Evolutionary conservation across 352 stramenopile genomes (phyloP).

Genomic region (Nothophytophthora sp.): DNA sequence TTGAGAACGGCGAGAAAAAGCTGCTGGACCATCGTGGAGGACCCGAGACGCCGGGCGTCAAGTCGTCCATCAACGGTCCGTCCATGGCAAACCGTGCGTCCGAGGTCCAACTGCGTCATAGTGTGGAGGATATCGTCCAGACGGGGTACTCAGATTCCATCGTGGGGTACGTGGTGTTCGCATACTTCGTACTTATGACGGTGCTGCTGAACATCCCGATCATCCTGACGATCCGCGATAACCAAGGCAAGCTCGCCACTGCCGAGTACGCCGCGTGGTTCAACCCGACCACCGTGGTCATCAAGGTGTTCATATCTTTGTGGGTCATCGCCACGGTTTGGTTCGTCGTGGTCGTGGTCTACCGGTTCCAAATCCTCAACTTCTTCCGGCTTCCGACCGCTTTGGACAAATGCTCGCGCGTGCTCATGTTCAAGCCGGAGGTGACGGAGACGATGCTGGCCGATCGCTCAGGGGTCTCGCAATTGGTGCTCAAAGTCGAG

Average conservation of each 20-base stretch:
- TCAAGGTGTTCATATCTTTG: conserved; percentile 62
- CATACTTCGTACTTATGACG: conserved; percentile 61
- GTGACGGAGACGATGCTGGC: conserved; percentile 55
- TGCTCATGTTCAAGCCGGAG: conserved; percentile 65
- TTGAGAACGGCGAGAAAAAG: conserved; percentile 49
- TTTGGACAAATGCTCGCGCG: conserved; percentile 45
- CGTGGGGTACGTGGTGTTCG: conserved; percentile 45
- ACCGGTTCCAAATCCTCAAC: conserved; percentile 47
- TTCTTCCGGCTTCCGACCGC: conserved; percentile 56
- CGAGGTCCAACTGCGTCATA: conserved; percentile 46
- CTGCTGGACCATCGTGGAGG: conserved; percentile 55
- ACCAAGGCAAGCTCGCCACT: conserved; percentile 50
- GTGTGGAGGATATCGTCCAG: conserved; percentile 52
- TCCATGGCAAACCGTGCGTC: conserved; percentile 45
- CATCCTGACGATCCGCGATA: conserved; percentile 55
- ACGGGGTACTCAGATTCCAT: conserved; percentile 47
- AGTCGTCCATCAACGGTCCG: conserved; percentile 26
- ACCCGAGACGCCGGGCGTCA: conserved; percentile 42
- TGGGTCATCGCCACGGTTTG: conserved; percentile 61
- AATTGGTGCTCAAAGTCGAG: conserved; percentile 55
- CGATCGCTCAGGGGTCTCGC: conserved; percentile 57
- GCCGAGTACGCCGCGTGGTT: conserved; percentile 54
- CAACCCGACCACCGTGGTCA: conserved; percentile 45
- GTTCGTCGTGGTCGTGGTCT: conserved; percentile 48
- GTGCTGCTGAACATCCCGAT: conserved; percentile 57